A percentile compares a stretch with the other conserved stretches of the same genome.
Conservation (phyloP, 441 rosid species). For the Erodium moschatum region DNA sequence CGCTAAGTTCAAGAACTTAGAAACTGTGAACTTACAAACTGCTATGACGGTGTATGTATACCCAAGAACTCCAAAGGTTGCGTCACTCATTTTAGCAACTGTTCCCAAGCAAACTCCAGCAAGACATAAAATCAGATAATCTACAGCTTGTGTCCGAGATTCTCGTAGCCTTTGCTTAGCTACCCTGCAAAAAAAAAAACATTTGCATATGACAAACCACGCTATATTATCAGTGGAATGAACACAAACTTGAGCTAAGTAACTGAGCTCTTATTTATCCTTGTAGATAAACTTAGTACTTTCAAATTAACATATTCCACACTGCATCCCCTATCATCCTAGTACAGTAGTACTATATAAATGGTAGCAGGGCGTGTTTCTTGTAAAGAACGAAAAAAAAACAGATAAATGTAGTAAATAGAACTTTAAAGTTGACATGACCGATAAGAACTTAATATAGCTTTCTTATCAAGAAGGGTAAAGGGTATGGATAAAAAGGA, state of each 20-base stretch:
- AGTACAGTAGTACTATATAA: not conserved
- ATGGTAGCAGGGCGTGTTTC: not conserved
- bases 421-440: not conserved
- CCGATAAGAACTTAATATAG: not conserved
- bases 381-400: not conserved
- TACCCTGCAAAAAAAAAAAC: conserved; percentile 37
- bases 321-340: not conserved
- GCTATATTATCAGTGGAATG: not conserved
- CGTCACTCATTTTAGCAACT: conserved; percentile 86
- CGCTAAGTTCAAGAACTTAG: not conserved
- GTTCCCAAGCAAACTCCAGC: conserved; percentile 98
- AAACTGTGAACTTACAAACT: conserved; percentile 61
- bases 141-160: conserved; percentile 70
- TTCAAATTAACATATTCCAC: not conserved
- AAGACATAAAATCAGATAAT: conserved; percentile 70
- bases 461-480: not conserved
- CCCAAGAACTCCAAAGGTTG: conserved; percentile 76
- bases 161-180: conserved; percentile 87
- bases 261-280: not conserved
- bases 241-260: not conserved
- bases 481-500: not conserved
- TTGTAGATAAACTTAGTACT: not conserved
- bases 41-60: conserved; percentile 91
- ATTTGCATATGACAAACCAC: not conserved
- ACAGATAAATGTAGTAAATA: not conserved